Evolutionary conservation across 108 stramenopile species (phyloP).

Genomic region (Mediolabrus comicus): DNA sequence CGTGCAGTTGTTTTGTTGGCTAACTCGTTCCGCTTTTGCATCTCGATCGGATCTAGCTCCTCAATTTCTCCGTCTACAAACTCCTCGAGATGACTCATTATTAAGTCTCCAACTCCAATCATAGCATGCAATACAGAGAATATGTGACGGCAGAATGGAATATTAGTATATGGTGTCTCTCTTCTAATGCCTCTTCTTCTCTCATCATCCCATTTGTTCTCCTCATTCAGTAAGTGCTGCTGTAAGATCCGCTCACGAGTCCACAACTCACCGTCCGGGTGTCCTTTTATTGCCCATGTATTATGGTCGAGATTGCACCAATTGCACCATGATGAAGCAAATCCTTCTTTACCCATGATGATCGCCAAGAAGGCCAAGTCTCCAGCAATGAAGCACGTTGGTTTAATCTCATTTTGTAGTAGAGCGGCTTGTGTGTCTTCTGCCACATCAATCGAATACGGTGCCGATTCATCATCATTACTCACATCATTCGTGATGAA

Average conservation of each 20-base stretch:
- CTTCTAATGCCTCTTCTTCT: not conserved
- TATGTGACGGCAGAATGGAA: not conserved
- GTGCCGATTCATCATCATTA: not conserved
- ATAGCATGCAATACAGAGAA: constrained; percentile 3
- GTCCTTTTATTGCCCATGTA: not conserved
- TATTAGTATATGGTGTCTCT: not conserved
- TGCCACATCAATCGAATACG: not conserved
- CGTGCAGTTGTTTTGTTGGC: no score
- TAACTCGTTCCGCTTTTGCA: not conserved
- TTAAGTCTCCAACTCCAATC: not conserved
- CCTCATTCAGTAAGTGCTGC: not conserved
- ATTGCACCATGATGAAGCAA: not conserved
- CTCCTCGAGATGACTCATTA: not conserved
- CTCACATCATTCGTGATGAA: no score
- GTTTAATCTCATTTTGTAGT: not conserved
- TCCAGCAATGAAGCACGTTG: not conserved
- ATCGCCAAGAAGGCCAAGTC: not conserved
- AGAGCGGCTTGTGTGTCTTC: no score
- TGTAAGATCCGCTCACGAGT: not conserved
- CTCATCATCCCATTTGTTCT: not conserved
- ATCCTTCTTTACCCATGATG: constrained; percentile 1
- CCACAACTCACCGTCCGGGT: not conserved
- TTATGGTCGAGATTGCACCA: not conserved
- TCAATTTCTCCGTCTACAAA: constrained; percentile 2
- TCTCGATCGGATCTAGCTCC: not conserved